Conservation (phyloP, 2,329 filamentous ascomycete species). For the Diplodia intermedia region DNA sequence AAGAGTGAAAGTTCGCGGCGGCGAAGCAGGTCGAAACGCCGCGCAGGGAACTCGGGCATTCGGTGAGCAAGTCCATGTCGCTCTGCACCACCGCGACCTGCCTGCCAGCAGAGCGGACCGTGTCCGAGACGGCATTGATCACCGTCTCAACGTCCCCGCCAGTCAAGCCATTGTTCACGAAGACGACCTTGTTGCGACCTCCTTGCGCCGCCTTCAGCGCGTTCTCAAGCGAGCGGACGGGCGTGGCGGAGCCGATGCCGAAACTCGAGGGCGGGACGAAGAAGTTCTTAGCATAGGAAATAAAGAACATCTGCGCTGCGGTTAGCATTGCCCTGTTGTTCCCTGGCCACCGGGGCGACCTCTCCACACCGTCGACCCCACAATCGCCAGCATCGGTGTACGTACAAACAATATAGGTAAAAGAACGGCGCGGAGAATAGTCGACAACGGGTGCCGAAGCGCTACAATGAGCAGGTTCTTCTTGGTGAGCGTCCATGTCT, state of each 20-base stretch:
- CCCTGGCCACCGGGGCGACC: background rate
- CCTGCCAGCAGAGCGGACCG: conserved; percentile 64
- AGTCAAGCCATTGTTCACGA: conserved; percentile 74
- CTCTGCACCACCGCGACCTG: conserved; percentile 61
- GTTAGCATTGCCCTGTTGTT: background rate
- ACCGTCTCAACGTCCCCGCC: conserved; percentile 76
- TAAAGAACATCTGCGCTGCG: conserved; percentile 53
- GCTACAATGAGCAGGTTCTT: conserved; percentile 65
- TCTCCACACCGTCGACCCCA: no score
- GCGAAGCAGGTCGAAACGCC: conserved; percentile 76
- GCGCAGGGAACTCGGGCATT: conserved; percentile 63
- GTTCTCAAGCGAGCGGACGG: conserved; percentile 69
- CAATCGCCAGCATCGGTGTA: background rate
- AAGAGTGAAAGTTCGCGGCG: conserved; percentile 76
- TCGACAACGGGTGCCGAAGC: conserved; percentile 61
- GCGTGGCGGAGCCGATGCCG: conserved; percentile 70
- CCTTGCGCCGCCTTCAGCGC: conserved; percentile 65
- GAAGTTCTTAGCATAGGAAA: conserved; percentile 77
- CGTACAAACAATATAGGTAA: conserved; percentile 61
- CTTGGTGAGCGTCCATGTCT: conserved; percentile 63
- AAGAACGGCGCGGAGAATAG: conserved; percentile 62
- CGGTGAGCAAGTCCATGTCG: conserved; percentile 64
- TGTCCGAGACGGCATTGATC: conserved; percentile 67
- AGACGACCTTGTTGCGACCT: conserved; percentile 73
- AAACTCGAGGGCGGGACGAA: conserved; percentile 79